These are phyloP conservation scores for Mentha longifolia DNA, from an alignment of 257 asterid genomes.

Conservation along the genomic window DNA sequence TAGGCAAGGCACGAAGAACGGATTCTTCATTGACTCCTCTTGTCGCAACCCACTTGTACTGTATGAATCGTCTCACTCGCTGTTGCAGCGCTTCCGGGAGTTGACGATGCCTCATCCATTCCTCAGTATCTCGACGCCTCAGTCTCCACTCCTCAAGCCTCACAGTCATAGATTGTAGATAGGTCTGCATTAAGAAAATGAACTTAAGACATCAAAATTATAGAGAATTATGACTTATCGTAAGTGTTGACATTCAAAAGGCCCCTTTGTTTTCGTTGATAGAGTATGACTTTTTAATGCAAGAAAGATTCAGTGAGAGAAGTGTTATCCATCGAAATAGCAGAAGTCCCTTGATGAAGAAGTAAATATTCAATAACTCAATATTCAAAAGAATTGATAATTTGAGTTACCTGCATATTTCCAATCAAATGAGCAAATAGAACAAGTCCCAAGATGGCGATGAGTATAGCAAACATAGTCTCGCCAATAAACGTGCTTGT, in stretches of 20 bases:
- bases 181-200: conserved; percentile 52
- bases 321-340: no score
- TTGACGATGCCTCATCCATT: conserved; percentile 94
- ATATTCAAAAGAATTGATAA: background rate
- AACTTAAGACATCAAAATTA: background rate
- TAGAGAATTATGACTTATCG: background rate
- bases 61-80: conserved; percentile 74
- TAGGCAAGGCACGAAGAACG: conserved; percentile 67
- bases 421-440: conserved; percentile 90
- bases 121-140: conserved; percentile 85
- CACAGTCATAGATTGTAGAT: conserved; percentile 85
- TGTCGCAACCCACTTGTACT: conserved; percentile 86
- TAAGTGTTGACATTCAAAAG: background rate
- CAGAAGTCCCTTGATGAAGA: no score
- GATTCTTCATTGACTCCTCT: conserved; percentile 86
- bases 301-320: no score
- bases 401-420: conserved; percentile 79
- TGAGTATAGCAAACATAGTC: conserved; percentile 78
- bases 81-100: conserved; percentile 67
- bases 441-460: conserved; percentile 85
- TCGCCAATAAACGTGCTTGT: conserved; percentile 87
- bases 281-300: no score
- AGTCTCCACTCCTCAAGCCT: conserved; percentile 96
- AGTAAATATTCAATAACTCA: background rate
- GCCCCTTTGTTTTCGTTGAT: background rate